A percentile compares a stretch with the other conserved stretches of the same genome.
These are phyloP conservation scores for Carex kokanica DNA, from an alignment of 176 grass and related monocot genomes.

Conservation along the genomic window DNA sequence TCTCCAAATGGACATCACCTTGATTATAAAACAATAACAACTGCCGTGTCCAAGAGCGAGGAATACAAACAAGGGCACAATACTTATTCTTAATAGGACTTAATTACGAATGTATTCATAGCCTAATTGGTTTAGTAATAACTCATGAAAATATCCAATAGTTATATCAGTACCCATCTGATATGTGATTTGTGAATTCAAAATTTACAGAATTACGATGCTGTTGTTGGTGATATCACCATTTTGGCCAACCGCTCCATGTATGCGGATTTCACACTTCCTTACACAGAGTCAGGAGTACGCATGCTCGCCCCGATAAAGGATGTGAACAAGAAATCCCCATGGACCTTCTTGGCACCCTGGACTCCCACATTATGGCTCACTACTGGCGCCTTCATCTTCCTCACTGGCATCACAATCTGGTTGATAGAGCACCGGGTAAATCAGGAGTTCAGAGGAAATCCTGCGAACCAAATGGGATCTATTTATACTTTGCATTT, in stretches of 20 bases:
- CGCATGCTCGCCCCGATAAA: slow-evolving; percentile 62
- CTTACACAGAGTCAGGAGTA: slow-evolving; percentile 69
- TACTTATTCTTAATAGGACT: not conserved
- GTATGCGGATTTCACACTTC: slow-evolving; percentile 79
- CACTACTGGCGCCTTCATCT: slow-evolving; percentile 45
- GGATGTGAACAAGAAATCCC: slow-evolving; percentile 46
- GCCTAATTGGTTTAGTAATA: not conserved
- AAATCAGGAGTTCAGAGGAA: slow-evolving; percentile 67
- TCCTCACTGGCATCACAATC: slow-evolving; percentile 58
- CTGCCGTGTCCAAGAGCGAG: not conserved
- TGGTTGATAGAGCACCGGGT: slow-evolving; percentile 76
- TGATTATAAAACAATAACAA: not conserved
- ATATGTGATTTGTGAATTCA: not conserved
- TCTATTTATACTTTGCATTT: slow-evolving; percentile 63
- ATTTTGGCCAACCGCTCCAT: slow-evolving; percentile 66
- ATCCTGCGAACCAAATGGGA: slow-evolving; percentile 45
- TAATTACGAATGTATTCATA: not conserved
- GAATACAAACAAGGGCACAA: not conserved
- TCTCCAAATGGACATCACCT: not conserved
- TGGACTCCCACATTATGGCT: slow-evolving; percentile 57
- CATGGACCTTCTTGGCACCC: slow-evolving; percentile 75
- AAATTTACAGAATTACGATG: slow-evolving; percentile 52
- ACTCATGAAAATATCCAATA: not conserved
- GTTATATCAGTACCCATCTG: not conserved
- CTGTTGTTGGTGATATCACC: slow-evolving; percentile 69